Conservation (phyloP, 1,284 basidiomycete genomes). For the Ganoderma lingzhi region DNA sequence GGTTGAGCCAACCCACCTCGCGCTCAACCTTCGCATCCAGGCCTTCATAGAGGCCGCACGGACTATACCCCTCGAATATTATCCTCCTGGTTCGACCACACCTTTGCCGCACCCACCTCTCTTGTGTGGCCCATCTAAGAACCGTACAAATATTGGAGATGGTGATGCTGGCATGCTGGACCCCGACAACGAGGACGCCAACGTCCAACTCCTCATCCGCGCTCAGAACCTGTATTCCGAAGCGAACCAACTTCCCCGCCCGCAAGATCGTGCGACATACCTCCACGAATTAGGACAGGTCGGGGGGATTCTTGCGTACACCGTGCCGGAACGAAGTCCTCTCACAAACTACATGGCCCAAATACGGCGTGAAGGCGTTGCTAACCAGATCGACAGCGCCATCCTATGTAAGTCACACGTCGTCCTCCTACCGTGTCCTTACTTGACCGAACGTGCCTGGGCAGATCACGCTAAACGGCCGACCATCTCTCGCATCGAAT, state of each 20-base stretch:
- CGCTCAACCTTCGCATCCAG: conserved; percentile 84
- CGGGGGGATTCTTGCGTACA: conserved; percentile 79
- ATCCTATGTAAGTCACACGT: conserved; percentile 70
- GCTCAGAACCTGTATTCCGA: conserved; percentile 69
- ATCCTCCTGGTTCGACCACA: conserved; percentile 37
- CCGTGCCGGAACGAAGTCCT: conserved; percentile 73
- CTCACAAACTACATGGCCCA: conserved; percentile 76
- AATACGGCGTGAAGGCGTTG: conserved; percentile 78
- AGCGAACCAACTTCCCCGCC: conserved; percentile 58
- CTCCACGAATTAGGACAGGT: conserved; percentile 76
- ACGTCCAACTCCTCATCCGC: conserved; percentile 55
- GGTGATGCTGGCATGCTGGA: conserved; percentile 32
- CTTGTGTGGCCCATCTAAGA: conserved; percentile 13
- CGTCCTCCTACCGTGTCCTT: not conserved
- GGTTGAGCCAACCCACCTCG: conserved; percentile 75
- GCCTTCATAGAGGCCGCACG: conserved; percentile 86
- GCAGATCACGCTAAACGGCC: conserved; percentile 61
- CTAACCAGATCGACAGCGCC: conserved; percentile 87
- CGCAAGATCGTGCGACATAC: conserved; percentile 65
- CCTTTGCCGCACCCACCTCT: conserved; percentile 24
- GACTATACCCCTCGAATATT: conserved; percentile 65
- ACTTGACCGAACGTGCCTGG: not conserved
- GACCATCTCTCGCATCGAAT: conserved; percentile 66
- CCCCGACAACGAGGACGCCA: conserved; percentile 40
- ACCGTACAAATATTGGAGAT: conserved; percentile 13